Conservation (phyloP, 148 eudicot species). For the Heliosperma pusillum region DNA sequence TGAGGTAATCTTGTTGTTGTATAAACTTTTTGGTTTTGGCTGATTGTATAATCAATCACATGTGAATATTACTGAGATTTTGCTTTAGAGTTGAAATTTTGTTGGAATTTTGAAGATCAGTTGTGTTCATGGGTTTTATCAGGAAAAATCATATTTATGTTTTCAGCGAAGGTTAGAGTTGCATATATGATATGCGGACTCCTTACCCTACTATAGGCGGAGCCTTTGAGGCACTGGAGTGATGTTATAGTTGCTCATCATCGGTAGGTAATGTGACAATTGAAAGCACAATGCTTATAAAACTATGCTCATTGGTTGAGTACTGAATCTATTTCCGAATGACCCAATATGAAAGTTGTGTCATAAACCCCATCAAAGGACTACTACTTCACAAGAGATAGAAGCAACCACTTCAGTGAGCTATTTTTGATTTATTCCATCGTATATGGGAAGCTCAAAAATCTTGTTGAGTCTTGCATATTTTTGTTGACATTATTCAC, state of each 20-base stretch:
- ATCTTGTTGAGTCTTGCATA: background rate
- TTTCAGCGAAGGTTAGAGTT: background rate
- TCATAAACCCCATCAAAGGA: too few relatives aligned
- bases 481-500: background rate
- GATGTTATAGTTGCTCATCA: background rate
- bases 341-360: too few relatives aligned
- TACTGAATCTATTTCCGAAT: too few relatives aligned
- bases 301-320: background rate
- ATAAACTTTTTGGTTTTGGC: background rate
- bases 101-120: background rate
- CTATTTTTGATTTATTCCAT: too few relatives aligned
- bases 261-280: background rate
- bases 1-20: too few relatives aligned
- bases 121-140: background rate
- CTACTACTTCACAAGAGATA: too few relatives aligned
- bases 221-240: background rate
- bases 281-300: background rate
- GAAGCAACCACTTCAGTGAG: too few relatives aligned
- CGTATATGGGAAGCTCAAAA: background rate
- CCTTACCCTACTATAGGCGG: background rate
- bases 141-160: background rate
- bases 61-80: background rate
- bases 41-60: background rate
- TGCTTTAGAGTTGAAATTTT: background rate
- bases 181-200: background rate